Base-by-base conservation (phyloP, 2,329 filamentous ascomycete genomes). In the Colletotrichum brevisporum region DNA sequence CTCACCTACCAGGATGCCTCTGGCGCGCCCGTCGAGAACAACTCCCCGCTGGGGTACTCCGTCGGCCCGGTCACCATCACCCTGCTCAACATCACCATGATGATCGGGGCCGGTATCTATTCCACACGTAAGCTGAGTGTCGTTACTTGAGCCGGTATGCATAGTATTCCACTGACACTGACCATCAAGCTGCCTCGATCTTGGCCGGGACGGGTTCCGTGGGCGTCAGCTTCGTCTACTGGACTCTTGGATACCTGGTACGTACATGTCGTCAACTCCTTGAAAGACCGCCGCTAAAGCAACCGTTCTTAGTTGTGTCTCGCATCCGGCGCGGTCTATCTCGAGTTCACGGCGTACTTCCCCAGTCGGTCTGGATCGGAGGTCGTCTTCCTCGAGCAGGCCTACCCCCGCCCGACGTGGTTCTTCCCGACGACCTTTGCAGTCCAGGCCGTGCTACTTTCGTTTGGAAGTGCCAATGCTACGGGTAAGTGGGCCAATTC, bases 311-410 rank as follows among this genome's bases (percentile, higher is more conserved):
- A 57, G 85, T 88, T 0, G 75, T 83, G 0, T 82, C 86, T 4
- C 84, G 85, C 2, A 82, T 91, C 5, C 15, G 64, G 59, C 5
- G 80, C 83, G 0, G 85, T 90, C 0, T 92, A 92, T 62, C 85
- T 92, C 13, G 90, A 92, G 73, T 87, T 88, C n/a, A 85, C 89
- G 0, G 83, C 88, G 0, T 92, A 89, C 67, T 92, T 92, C 66
- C 90, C 90, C 0, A 91, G 87, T 74, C 86, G 90, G 9, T 91
- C 88, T 1, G 90, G 90, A 0, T 85, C 86, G 0, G 89, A 92
- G 73, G 89, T 90, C 0, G 90, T 91, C 0, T 92, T 91, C 70
- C 83, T 92, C 0, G 90, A 92, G 72, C 90, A 92, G 73, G 88
- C 89, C 0, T 92, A 86, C 70, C 90, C 89, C 1, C 83, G 88